Evolutionary conservation across 2,329 filamentous ascomycete species (phyloP).

Genomic region (Epichloe sibirici): DNA sequence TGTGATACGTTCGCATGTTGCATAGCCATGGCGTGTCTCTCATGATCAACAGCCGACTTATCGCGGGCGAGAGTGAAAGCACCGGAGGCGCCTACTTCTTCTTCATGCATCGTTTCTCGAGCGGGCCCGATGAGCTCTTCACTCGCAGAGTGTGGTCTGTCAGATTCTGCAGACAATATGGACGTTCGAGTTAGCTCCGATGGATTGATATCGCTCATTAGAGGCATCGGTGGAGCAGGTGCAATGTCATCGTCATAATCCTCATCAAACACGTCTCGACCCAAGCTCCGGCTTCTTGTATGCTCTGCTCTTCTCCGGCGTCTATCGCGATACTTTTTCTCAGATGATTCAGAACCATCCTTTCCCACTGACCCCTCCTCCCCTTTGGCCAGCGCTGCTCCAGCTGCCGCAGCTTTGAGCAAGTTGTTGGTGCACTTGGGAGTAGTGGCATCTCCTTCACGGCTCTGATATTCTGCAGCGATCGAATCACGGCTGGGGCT

Average conservation of each 20-base stretch:
- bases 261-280: constrained; percentile 32
- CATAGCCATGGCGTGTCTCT: constrained; percentile 50
- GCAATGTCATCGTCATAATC: constrained; percentile 40
- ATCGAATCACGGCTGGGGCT: constrained; percentile 36
- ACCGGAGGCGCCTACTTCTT: constrained; percentile 44
- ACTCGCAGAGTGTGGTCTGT: constrained; percentile 56
- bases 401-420: constrained; percentile 32
- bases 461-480: constrained; percentile 22
- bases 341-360: constrained; percentile 32
- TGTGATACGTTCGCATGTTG: constrained; percentile 54
- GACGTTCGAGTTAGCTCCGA: constrained; percentile 84
- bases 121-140: constrained; percentile 36
- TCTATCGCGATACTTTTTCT: constrained; percentile 38
- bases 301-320: constrained; percentile 40
- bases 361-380: constrained; percentile 22
- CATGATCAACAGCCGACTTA: constrained; percentile 35
- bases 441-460: constrained; percentile 30
- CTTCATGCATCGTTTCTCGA: constrained; percentile 51
- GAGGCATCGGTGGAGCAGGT: constrained; percentile 63
- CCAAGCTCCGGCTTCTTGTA: constrained; percentile 30
- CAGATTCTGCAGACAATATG: constrained; percentile 70
- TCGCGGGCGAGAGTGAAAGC: constrained; percentile 52
- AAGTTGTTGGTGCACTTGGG: constrained; percentile 32
- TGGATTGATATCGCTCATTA: constrained; percentile 73
- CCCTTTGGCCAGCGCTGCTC: constrained; percentile 23